Evolutionary conservation across 2,329 filamentous ascomycete genomes (phyloP).

Genomic region (Arthrinium puccinioides): DNA sequence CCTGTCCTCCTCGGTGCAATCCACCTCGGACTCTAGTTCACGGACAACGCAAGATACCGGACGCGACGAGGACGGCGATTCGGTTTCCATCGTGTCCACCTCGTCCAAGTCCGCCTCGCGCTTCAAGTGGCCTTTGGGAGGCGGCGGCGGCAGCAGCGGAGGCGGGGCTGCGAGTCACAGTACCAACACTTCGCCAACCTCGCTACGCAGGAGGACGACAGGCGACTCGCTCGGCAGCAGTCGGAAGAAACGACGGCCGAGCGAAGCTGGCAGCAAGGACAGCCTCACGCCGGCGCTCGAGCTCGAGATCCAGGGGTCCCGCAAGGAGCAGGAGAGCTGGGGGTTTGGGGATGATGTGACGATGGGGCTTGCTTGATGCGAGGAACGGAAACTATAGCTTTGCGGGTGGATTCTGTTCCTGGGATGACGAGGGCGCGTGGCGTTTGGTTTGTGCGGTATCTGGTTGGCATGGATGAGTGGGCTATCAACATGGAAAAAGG

Average conservation of each 20-base stretch:
- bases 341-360: conserved; percentile 77
- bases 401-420: no score
- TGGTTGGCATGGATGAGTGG: no score
- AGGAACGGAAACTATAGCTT: no score
- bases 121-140: conserved; percentile 12
- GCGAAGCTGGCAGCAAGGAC: conserved; percentile 32
- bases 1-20: conserved; percentile 5
- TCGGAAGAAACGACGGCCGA: conserved; percentile 34
- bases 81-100: conserved; percentile 19
- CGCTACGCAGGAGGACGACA: conserved; percentile 12
- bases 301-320: conserved; percentile 44
- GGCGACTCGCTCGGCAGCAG: conserved; percentile 26
- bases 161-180: conserved; percentile 10
- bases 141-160: conserved; percentile 12
- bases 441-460: no score
- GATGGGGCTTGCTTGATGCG: conserved; percentile 46
- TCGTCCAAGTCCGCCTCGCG: conserved; percentile 19
- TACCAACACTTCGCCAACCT: conserved; percentile 9
- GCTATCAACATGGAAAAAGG: no score
- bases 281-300: conserved; percentile 29
- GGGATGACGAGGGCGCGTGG: no score
- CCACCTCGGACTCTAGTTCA: no score
- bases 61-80: conserved; percentile 22
- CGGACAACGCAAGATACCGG: no score
- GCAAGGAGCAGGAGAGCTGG: conserved; percentile 56